A percentile compares a stretch with the other conserved stretches of the same genome.
Conservation (phyloP, 2,329 filamentous ascomycete genomes). For the Diaporthe longicolla region DNA sequence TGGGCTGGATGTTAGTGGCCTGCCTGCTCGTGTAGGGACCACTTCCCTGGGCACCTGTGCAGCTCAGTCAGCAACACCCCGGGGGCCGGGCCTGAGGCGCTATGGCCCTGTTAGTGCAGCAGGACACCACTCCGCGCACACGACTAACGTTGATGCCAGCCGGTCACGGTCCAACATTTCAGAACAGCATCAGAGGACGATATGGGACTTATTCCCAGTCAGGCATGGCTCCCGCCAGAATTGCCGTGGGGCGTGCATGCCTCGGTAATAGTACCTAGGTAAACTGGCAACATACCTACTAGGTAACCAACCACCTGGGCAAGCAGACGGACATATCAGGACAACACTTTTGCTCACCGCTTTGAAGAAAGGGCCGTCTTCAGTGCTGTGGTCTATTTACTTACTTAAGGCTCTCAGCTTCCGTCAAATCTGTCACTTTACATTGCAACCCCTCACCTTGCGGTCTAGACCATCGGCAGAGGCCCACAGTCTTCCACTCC, state of each 20-base stretch:
- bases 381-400: neutral
- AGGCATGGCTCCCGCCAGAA: constrained; percentile 26
- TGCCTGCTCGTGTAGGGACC: neutral
- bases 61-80: constrained; percentile 8
- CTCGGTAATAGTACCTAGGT: too few species aligned
- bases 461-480: neutral
- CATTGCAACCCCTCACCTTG: neutral
- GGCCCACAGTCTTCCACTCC: neutral
- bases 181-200: neutral
- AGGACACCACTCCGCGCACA: neutral
- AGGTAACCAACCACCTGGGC: too few species aligned
- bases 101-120: neutral
- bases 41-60: constrained; percentile 6
- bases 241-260: constrained; percentile 15
- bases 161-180: neutral
- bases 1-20: neutral
- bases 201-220: neutral
- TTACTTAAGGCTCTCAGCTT: neutral
- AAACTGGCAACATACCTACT: neutral
- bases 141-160: neutral
- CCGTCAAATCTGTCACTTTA: neutral
- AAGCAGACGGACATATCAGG: too few species aligned
- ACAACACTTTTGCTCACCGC: neutral
- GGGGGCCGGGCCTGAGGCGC: neutral
- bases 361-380: neutral